These are phyloP conservation scores for Exophiala sp. DNA, from an alignment of 2,329 filamentous ascomycete species.

Conservation along the genomic window DNA sequence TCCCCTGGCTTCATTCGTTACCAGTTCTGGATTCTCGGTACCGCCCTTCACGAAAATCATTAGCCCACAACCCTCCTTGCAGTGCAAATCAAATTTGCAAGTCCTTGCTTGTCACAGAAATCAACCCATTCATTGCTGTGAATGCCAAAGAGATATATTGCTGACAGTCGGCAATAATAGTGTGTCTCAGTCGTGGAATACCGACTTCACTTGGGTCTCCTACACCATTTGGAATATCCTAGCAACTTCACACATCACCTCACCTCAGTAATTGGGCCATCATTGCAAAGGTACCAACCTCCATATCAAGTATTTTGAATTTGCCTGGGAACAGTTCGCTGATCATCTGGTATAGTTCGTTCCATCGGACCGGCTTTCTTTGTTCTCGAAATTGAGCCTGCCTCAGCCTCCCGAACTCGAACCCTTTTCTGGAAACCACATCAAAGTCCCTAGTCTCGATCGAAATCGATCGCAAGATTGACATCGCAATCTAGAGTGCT, in stretches of 20 bases:
- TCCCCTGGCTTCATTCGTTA: constrained; percentile 6
- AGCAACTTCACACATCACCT: background rate
- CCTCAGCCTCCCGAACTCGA: constrained; percentile 32
- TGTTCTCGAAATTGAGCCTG: constrained; percentile 31
- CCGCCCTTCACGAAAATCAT: constrained; percentile 1
- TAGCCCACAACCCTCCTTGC: constrained; percentile 17
- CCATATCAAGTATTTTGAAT: constrained; percentile 12
- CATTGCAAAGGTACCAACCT: constrained; percentile 14
- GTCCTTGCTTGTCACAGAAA: constrained; percentile 15
- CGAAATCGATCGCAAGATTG: constrained; percentile 7
- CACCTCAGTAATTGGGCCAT: background rate
- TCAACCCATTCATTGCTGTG: constrained; percentile 8
- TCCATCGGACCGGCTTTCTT: constrained; percentile 32
- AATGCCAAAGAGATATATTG: constrained; percentile 8
- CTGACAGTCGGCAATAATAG: constrained; percentile 14
- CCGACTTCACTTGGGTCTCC: background rate
- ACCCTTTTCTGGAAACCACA: constrained; percentile 23
- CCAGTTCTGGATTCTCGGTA: constrained; percentile 6
- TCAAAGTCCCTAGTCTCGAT: constrained; percentile 3
- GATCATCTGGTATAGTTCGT: constrained; percentile 39
- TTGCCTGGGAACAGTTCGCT: constrained; percentile 31
- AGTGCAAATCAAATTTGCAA: constrained; percentile 6
- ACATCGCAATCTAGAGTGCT: constrained; percentile 2
- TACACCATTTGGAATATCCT: constrained; percentile 2
- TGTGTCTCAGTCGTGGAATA: constrained; percentile 2